Evolutionary conservation across 1,139 yeast species (phyloP).

Genomic region (Suhomyces bribrorum): DNA sequence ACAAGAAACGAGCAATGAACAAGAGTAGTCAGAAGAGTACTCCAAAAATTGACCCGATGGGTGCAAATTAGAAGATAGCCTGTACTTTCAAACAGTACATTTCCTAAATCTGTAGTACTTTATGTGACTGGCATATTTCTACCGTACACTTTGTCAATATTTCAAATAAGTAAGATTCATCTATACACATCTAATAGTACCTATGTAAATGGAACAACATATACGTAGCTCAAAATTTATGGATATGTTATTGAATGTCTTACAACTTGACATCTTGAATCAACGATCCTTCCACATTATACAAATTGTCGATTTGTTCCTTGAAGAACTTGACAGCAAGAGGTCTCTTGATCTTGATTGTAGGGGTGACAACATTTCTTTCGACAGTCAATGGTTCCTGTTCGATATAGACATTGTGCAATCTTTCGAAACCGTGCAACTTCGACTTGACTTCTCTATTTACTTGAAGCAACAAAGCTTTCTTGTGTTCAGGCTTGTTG

Average conservation of each 20-base stretch:
- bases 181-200: background rate
- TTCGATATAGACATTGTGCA: conserved; percentile 26
- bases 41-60: too few relatives aligned
- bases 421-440: conserved; percentile 26
- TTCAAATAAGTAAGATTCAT: background rate
- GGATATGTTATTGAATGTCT: background rate
- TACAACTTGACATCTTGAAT: conserved; percentile 16
- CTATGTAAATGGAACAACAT: background rate
- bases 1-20: too few relatives aligned
- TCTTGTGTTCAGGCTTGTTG: conserved; percentile 17
- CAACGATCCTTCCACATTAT: conserved; percentile 23
- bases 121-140: too few relatives aligned
- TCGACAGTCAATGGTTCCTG: conserved; percentile 28
- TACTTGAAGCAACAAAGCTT: conserved; percentile 13
- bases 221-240: too few relatives aligned
- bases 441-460: conserved; percentile 13
- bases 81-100: too few relatives aligned
- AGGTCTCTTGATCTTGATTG: conserved; percentile 28
- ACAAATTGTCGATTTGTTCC: conserved; percentile 22
- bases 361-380: conserved; percentile 28
- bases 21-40: too few relatives aligned
- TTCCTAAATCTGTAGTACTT: too few relatives aligned
- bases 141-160: background rate
- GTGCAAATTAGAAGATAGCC: too few relatives aligned
- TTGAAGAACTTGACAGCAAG: conserved; percentile 24